These are phyloP conservation scores for Acrocalymma vagum DNA, from an alignment of 2,329 filamentous ascomycete species.

Conservation along the genomic window DNA sequence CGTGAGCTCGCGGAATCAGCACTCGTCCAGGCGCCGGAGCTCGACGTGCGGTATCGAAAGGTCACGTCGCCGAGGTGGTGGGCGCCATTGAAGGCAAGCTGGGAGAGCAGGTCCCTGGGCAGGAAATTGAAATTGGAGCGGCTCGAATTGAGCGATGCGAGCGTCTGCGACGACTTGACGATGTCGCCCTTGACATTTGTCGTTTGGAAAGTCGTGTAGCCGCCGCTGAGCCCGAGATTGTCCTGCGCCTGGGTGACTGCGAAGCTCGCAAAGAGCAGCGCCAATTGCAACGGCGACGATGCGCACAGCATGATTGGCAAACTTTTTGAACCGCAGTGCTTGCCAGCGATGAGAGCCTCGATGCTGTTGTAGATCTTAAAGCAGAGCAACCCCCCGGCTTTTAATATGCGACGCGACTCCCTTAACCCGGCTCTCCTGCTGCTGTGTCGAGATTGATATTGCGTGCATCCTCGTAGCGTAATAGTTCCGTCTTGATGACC, in stretches of 20 bases:
- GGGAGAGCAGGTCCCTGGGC: slow-evolving; percentile 60
- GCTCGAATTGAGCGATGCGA: slow-evolving; percentile 31
- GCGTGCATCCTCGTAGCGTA: too few relatives aligned
- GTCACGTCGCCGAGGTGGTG: slow-evolving; percentile 69
- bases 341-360: too few relatives aligned
- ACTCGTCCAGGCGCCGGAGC: slow-evolving; percentile 53
- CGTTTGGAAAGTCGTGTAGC: slow-evolving; percentile 21
- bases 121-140: slow-evolving; percentile 61
- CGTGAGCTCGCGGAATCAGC: slow-evolving; percentile 58
- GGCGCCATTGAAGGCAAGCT: slow-evolving; percentile 60
- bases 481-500: too few relatives aligned
- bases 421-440: too few relatives aligned
- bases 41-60: slow-evolving; percentile 59
- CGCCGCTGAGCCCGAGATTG: slow-evolving; percentile 26
- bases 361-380: too few relatives aligned
- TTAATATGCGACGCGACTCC: too few relatives aligned
- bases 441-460: too few relatives aligned
- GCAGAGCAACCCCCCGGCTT: too few relatives aligned
- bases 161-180: slow-evolving; percentile 28
- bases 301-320: too few relatives aligned
- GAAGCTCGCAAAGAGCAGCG: too few relatives aligned
- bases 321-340: too few relatives aligned
- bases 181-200: slow-evolving; percentile 21
- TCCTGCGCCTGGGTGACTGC: slow-evolving; percentile 18
- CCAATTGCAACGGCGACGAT: too few relatives aligned